A percentile compares a stretch with the other conserved stretches of the same genome.
Conservation (phyloP, 2,329 filamentous ascomycete species). For the Colletotrichum australisinense region DNA sequence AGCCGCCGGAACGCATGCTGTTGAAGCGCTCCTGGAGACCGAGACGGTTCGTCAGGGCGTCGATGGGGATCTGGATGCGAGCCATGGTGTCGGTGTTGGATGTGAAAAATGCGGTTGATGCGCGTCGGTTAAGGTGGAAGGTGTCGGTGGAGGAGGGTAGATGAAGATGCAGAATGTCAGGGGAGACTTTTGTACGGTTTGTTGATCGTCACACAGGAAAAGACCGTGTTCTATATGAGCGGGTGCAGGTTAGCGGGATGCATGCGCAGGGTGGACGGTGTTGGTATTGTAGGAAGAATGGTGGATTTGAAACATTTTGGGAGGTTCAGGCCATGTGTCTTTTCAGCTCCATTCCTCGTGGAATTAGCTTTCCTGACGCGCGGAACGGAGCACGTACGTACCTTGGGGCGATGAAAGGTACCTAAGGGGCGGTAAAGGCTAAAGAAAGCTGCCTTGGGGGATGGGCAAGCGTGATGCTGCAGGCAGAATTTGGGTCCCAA, state of each 20-base stretch:
- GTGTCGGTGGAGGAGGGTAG: background rate
- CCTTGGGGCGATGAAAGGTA: background rate
- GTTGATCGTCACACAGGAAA: constrained; percentile 1
- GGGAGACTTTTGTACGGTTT: background rate
- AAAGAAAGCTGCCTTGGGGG: background rate
- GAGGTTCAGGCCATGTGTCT: constrained; percentile 34
- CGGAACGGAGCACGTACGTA: constrained; percentile 17
- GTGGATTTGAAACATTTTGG: constrained; percentile 30
- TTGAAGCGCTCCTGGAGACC: constrained; percentile 89
- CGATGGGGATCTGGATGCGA: constrained; percentile 91
- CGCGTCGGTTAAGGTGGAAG: constrained; percentile 4
- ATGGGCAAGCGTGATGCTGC: background rate
- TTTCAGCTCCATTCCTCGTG: constrained; percentile 34
- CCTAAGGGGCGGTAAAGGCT: background rate
- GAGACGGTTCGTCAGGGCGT: constrained; percentile 89
- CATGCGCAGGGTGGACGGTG: constrained; percentile 2
- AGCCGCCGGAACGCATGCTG: constrained; percentile 80
- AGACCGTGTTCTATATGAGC: constrained; percentile 24
- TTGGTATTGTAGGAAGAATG: background rate
- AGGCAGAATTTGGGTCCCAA: background rate
- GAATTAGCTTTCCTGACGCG: constrained; percentile 31
- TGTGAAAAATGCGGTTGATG: background rate
- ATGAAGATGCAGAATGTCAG: background rate
- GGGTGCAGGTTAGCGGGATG: constrained; percentile 10
- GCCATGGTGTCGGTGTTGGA: constrained; percentile 67